These are phyloP conservation scores for Gardenia jasminoides DNA, from an alignment of 257 asterid genomes.

Conservation along the genomic window DNA sequence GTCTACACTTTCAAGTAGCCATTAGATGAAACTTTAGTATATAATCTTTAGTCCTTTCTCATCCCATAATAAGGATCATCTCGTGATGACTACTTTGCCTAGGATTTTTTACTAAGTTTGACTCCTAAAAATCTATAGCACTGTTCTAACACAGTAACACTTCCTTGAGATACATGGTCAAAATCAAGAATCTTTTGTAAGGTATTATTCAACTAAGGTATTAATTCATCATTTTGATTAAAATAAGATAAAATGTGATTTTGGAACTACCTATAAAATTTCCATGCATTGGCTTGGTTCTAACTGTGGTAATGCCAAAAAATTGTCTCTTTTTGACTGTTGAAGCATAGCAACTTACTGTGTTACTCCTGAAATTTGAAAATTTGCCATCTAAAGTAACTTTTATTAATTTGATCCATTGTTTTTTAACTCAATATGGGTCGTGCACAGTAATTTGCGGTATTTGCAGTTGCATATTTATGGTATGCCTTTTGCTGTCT, in stretches of 20 bases:
- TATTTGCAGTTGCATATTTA: conserved; percentile 1
- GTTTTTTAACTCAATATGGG: background rate
- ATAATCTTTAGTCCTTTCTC: background rate
- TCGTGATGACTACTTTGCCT: background rate
- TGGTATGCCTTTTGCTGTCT: conserved; percentile 7
- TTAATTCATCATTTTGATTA: conserved; percentile 4
- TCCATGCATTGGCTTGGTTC: background rate
- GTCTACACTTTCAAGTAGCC: background rate
- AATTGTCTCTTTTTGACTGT: background rate
- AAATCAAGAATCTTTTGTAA: conserved; percentile 11
- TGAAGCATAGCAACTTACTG: background rate
- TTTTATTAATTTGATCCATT: background rate
- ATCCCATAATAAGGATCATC: background rate
- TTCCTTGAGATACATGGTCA: background rate
- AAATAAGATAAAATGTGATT: background rate
- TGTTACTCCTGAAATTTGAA: background rate
- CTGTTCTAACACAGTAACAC: background rate
- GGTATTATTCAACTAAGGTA: too few species aligned
- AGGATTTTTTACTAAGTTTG: background rate
- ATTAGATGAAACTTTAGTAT: background rate
- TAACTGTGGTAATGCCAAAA: background rate
- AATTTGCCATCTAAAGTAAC: background rate
- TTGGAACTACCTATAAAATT: background rate
- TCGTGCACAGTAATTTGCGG: background rate
- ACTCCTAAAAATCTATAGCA: background rate